Percentiles rank a stretch among this genome's conserved stretches.
Conservation (phyloP, 495 filamentous ascomycete genomes). For the Lichenothelia convexa region DNA sequence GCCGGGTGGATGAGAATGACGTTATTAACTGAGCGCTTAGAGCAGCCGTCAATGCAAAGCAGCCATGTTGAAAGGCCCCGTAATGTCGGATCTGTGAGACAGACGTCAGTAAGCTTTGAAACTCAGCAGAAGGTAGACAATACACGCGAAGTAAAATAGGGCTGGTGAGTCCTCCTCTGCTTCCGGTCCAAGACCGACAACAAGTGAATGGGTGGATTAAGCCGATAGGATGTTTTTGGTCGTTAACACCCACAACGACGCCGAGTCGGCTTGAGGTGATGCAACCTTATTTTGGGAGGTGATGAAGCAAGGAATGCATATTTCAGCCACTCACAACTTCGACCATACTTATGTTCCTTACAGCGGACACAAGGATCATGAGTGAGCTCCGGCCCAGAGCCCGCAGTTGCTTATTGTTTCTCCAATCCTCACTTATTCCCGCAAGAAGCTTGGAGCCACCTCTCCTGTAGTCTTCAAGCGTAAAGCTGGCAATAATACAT, state of each 20-base stretch:
- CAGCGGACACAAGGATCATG: not conserved
- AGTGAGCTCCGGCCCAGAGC: not conserved
- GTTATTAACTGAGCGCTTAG: constrained; percentile 7
- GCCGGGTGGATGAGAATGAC: constrained; percentile 3
- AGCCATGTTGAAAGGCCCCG: constrained; percentile 5
- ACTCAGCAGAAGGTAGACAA: no score
- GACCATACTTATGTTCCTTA: not conserved
- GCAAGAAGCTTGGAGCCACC: not conserved
- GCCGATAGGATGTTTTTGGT: no score
- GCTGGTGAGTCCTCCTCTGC: no score
- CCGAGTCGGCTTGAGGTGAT: no score
- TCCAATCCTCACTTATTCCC: not conserved
- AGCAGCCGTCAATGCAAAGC: constrained; percentile 7
- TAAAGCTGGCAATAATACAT: not conserved
- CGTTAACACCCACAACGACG: no score
- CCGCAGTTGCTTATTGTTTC: not conserved
- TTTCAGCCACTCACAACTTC: not conserved
- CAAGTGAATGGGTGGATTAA: no score
- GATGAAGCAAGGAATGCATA: not conserved
- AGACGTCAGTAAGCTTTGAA: no score
- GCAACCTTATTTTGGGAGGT: not conserved
- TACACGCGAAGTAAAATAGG: no score
- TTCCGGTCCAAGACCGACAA: no score
- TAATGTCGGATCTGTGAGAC: constrained; percentile 8
- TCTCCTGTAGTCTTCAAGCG: not conserved